These are phyloP conservation scores for Eutypella sp. DNA, from an alignment of 2,329 filamentous ascomycete species.

Conservation along the genomic window DNA sequence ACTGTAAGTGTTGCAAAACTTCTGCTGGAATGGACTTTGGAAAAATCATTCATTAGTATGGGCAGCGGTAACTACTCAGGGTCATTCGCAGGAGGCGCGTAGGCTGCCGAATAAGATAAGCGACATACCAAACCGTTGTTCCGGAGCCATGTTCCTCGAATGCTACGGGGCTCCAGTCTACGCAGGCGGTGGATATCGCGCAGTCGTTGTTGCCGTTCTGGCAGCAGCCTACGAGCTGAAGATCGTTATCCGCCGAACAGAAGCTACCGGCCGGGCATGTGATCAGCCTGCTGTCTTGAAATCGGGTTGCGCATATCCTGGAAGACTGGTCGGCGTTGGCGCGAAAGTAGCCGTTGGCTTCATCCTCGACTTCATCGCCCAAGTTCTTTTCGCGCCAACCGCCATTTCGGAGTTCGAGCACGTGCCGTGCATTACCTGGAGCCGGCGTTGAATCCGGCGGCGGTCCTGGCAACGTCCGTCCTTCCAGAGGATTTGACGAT, in stretches of 20 bases:
- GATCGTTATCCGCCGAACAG: constrained; percentile 14
- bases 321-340: too few relatives aligned
- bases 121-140: constrained; percentile 21
- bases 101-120: not conserved
- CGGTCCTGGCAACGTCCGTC: too few relatives aligned
- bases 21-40: not conserved
- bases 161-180: constrained; percentile 15
- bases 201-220: constrained; percentile 16
- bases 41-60: not conserved
- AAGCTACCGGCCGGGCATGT: constrained; percentile 15
- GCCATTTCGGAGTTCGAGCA: too few relatives aligned
- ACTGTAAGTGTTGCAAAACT: not conserved
- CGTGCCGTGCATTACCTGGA: too few relatives aligned
- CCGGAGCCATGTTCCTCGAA: constrained; percentile 10
- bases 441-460: too few relatives aligned
- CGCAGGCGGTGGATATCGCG: constrained; percentile 22
- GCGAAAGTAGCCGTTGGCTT: too few relatives aligned
- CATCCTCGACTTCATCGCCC: too few relatives aligned
- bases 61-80: constrained; percentile 15
- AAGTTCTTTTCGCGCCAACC: too few relatives aligned
- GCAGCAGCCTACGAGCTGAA: constrained; percentile 23
- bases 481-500: too few relatives aligned
- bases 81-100: constrained; percentile 6
- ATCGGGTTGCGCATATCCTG: too few relatives aligned
- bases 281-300: too few relatives aligned